Base-by-base conservation (phyloP, 805 yeast genomes). In the Teunomyces stri region DNA sequence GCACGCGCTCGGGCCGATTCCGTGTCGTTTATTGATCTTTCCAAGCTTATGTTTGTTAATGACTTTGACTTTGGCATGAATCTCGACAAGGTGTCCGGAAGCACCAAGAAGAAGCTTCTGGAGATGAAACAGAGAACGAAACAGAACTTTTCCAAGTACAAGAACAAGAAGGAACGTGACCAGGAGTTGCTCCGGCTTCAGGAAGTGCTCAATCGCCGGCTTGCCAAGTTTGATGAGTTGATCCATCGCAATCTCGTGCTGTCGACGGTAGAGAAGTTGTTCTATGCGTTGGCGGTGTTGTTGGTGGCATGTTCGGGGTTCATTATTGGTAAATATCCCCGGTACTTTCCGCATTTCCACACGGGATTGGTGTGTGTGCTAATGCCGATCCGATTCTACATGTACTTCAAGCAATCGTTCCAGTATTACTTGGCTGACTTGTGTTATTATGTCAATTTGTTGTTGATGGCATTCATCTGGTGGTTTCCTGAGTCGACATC, bases 341-440 rank as follows among this genome's bases (percentile, higher is more conserved):
- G 78, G 31, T 80, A 78, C 65, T 85, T 92, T 64, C 98, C 90
- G 54, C 61, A 83, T 1, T 78, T 83, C 55, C 91, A 92, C 65
- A 81, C 96, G 0, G 68, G 65, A 0, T 64, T 88, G 42, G 77
- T 84, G 47, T 58, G 68, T 2, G 51, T 87, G 1, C 70, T 92
- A 45, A 80, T 91, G 83, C 98, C 99, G 0, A 82, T 91, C 20
- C 71, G 99, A 48, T 78, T 85, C 57, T 84, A 89, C 66, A 81
- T 94, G 1, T 92, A 88, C 68, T 86, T 84, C 69, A 87, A 87
- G 64, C 77, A 74, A 43, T 80, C 88, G 6, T 89, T 77, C 68
- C 96, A 91, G 51, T 92, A 87, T 65, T 92, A 83, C 62, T 71
- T 94, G 60, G 97, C 96, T 0, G 98, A 92, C 66, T 74, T 92